Conservation (phyloP, 208 protist species). For the Leishmania amazonensis region DNA sequence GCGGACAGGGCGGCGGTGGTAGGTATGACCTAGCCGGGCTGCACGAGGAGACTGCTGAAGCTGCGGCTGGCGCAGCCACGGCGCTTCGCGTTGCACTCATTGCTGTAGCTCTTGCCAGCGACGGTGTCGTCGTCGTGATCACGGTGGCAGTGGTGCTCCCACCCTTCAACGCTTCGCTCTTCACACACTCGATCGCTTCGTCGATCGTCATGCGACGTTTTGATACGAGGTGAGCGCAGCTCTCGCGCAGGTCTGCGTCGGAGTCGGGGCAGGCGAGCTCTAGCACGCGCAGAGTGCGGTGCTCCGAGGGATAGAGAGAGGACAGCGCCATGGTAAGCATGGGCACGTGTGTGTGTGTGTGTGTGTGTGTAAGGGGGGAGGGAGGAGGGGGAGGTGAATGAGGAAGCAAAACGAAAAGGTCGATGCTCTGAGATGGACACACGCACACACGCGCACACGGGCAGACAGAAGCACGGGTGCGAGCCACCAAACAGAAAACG, state of each 20-base stretch:
- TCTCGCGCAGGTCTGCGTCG: constrained; percentile 40
- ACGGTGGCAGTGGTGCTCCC: neutral
- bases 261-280: constrained; percentile 42
- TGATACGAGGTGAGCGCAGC: constrained; percentile 57
- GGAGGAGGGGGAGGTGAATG: neutral
- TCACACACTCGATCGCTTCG: constrained; percentile 43
- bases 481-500: too few relatives aligned
- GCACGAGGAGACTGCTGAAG: neutral
- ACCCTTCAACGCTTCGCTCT: constrained; percentile 4
- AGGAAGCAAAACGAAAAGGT: neutral
- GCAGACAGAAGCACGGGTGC: neutral
- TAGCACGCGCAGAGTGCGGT: constrained; percentile 34
- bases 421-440: neutral
- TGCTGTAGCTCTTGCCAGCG: neutral
- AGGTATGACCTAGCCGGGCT: neutral
- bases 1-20: neutral
- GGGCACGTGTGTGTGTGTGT: neutral
- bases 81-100: neutral
- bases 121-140: neutral
- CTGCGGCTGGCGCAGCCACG: neutral
- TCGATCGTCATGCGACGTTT: constrained; percentile 58
- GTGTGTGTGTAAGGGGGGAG: neutral
- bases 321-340: neutral
- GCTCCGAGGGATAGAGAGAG: constrained; percentile 39
- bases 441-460: too few relatives aligned